Evolutionary conservation across 495 filamentous ascomycete genomes (phyloP), one percentile per base, ranked within the genome.

Genomic region (Melanomma pulvis-pyrius): DNA sequence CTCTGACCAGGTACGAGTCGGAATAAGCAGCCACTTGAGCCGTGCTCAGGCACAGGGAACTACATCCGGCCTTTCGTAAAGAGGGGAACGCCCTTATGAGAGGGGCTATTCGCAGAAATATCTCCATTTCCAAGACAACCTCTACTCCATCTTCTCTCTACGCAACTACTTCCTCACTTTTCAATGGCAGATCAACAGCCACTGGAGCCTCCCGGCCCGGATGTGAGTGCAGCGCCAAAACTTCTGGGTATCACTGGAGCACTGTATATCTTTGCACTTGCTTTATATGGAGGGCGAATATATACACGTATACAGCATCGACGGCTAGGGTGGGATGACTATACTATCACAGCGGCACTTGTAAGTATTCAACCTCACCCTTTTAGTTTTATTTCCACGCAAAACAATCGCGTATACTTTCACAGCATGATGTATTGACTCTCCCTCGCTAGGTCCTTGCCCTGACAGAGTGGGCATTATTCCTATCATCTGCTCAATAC

Each of bases 321-420:
- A 57, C 29, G 28, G 5, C 28, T 70, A 17, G 59, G 67, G n/a
- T 70, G 67, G 67, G 67, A 70, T 51, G 67, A 70, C 57, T 65
- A 50, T n/a, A 61, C 44, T 2, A 65, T 70, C 21, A 62, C 36
- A 0, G 21, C 51, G 0, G 67, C 47, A 5, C 28, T 65, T 11
- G 67, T 70, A 65, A 13, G 60, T 44, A 46, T 19, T 46, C 39
- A n/a, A 17, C 46, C 28, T n/a, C n/a, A n/a, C n/a, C n/a, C 24
- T 15, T 6, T 13, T 25, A 12, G 34, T 3, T 34, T 28, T 56
- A 11, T 3, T 21, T 39, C 4, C 29, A 34, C 26, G 17, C 30
- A 21, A 32, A 36, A 12, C 15, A 11, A 6, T 54, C 2, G n/a
- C 52, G n/a, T 29, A 12, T 26, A 46, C 46, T 26, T 41, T 17